These are phyloP conservation scores for Aurantiochytrium sp. DNA, from an alignment of 108 stramenopile genomes.

Conservation along the genomic window DNA sequence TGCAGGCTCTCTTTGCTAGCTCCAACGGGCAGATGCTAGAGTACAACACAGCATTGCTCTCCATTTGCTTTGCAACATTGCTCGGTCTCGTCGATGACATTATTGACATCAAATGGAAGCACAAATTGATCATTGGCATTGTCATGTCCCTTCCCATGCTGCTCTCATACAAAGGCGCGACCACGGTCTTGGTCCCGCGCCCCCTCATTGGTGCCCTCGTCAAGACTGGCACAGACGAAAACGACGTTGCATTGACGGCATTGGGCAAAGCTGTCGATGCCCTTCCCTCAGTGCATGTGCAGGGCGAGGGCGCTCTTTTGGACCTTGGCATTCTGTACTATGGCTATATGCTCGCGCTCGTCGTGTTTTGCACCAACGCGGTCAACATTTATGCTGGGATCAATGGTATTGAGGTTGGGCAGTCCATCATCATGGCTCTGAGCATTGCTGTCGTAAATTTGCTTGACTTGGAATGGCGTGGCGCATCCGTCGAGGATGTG, in stretches of 20 bases:
- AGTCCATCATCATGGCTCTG: conserved; percentile 77
- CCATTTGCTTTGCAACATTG: conserved; percentile 91
- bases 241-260: not conserved
- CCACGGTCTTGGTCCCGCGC: conserved; percentile 75
- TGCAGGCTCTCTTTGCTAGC: not conserved
- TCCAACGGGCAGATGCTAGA: not conserved
- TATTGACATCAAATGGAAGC: conserved; percentile 93
- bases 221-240: not conserved
- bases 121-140: conserved; percentile 83
- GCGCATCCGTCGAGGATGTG: not conserved
- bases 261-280: not conserved
- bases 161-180: conserved; percentile 83
- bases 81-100: conserved; percentile 93
- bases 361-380: conserved; percentile 97
- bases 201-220: not conserved
- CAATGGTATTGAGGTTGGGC: conserved; percentile 94
- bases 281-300: conserved; percentile 50
- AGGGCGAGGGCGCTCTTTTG: conserved; percentile 63
- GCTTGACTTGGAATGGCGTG: conserved; percentile 20
- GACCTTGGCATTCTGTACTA: conserved; percentile 76
- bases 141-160: conserved; percentile 90
- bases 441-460: conserved; percentile 51
- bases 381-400: conserved; percentile 99
- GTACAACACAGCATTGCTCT: conserved; percentile 70
- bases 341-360: conserved; percentile 89